Evolutionary conservation across 257 asterid genomes (phyloP).

Genomic region (Scutellaria galericulata): DNA sequence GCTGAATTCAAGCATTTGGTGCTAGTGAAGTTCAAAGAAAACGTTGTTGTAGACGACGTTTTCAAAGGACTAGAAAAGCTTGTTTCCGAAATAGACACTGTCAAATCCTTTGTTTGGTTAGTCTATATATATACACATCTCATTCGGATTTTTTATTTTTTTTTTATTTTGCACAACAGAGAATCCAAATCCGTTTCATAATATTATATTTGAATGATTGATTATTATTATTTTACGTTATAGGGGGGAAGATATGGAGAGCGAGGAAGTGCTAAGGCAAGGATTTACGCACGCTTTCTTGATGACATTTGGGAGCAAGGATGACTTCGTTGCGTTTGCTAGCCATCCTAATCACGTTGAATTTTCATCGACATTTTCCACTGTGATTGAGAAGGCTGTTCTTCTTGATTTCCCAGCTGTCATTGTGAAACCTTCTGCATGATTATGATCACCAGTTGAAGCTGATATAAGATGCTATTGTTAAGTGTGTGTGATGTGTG

Average conservation of each 20-base stretch:
- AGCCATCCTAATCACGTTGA: slow-evolving; percentile 75
- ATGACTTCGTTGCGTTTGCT: slow-evolving; percentile 62
- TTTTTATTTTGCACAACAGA: too few species aligned
- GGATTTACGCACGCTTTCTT: slow-evolving; percentile 89
- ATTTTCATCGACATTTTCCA: slow-evolving; percentile 65
- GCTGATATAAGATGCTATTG: not conserved
- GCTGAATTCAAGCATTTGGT: slow-evolving; percentile 90
- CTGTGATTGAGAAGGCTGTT: slow-evolving; percentile 74
- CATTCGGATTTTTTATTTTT: too few species aligned
- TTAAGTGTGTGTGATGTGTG: not conserved
- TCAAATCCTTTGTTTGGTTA: slow-evolving; percentile 92
- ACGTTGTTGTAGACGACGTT: slow-evolving; percentile 62
- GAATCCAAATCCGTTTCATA: too few species aligned
- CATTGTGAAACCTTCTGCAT: slow-evolving; percentile 52
- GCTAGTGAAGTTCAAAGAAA: slow-evolving; percentile 84
- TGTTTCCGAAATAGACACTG: slow-evolving; percentile 66
- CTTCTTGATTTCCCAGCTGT: slow-evolving; percentile 87
- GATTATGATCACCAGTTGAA: not conserved
- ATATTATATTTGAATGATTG: too few species aligned
- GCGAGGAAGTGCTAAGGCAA: slow-evolving; percentile 80
- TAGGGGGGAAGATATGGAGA: slow-evolving; percentile 90
- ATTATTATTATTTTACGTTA: too few species aligned
- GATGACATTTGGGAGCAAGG: slow-evolving; percentile 85
- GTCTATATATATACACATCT: slow-evolving; percentile 5
- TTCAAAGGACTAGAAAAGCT: slow-evolving; percentile 79